Evolutionary conservation across 2,329 filamentous ascomycete genomes (phyloP).

Genomic region (Paracoccidioides lutzii): DNA sequence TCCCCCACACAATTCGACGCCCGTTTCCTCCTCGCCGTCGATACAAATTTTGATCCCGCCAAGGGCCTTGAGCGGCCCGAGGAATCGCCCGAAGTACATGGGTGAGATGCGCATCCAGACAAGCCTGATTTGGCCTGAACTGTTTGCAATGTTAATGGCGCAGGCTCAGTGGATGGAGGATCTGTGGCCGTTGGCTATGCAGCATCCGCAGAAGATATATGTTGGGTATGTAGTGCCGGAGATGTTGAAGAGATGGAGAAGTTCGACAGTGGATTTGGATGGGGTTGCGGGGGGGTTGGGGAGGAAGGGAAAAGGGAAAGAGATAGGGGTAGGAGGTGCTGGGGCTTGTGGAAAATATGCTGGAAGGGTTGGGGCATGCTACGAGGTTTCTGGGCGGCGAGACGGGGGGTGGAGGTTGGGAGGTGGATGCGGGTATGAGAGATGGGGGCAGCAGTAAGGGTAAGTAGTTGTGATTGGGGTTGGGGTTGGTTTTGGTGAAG

Average conservation of each 20-base stretch:
- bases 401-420: no score
- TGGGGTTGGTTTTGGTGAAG: neutral
- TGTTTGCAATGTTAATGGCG: slow-evolving; percentile 13
- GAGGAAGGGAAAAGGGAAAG: no score
- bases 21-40: slow-evolving; percentile 16
- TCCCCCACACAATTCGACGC: slow-evolving; percentile 8
- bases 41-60: slow-evolving; percentile 13
- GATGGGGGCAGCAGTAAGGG: no score
- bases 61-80: slow-evolving; percentile 9
- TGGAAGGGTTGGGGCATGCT: no score
- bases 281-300: neutral
- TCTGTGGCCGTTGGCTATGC: slow-evolving; percentile 19
- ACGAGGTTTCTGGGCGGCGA: no score
- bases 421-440: no score
- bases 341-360: no score
- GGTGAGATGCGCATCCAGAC: slow-evolving; percentile 20
- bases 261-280: neutral
- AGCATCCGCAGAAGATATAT: slow-evolving; percentile 19
- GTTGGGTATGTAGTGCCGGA: slow-evolving; percentile 11
- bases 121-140: slow-evolving; percentile 20
- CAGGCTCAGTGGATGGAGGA: slow-evolving; percentile 12
- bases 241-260: neutral
- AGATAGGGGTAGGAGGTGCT: no score
- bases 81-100: slow-evolving; percentile 12
- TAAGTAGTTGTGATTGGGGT: no score